Base-by-base conservation (phyloP, 2,329 filamentous ascomycete genomes). In the Geosmithia putterillii region DNA sequence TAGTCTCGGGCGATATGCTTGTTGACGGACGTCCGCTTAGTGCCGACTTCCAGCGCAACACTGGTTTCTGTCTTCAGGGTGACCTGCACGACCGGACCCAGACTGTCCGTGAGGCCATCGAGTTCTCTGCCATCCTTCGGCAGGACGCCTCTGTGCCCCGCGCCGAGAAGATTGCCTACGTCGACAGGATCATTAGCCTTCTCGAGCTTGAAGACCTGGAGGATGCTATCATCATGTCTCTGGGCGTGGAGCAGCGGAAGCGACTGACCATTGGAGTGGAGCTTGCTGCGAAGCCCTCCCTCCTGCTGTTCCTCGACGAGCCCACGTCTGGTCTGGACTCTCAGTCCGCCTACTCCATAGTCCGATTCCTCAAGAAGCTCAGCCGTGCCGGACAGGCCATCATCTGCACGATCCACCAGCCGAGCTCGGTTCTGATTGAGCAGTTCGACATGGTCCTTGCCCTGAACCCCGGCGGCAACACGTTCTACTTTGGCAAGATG, bases 41-140 rank as follows among this genome's bases (percentile, higher is more conserved):
- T 45, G 70, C 72, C 17, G 83, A 80, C 2, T 89, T 89, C 65
- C 83, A 88, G 56, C 76, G 84, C 38, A 83, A 83, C 54, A 87
- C 82, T 2, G 85, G 85, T 41, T 89, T 64, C 48, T 61, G 59
- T 14, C 59, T 83, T 52, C 79, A 83, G 51, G 71, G 74, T 52
- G 79, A 83, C 50, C 66, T 83, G 2, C 79, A 82, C 48, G 76
- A 81, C 46, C 69, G 71, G 3, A 76, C 74, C 0, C 66, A 74
- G 1, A 83, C 80, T 0, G 77, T 84, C 1, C 66, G 77, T 8
- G 80, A 83, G 48, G 78, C 79, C 0, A 60, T 83, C 1, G 69
- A 70, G 35, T 83, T 84, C 50, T 81, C 78, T 1, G 80, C 80
- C 1, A 63, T 79, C 2, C 65, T 83, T 1, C 68, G 79, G 5